Evolutionary conservation across 495 filamentous ascomycete genomes (phyloP), one percentile per base, ranked within the genome.

Genomic region (Saxispiralis lemnorum): DNA sequence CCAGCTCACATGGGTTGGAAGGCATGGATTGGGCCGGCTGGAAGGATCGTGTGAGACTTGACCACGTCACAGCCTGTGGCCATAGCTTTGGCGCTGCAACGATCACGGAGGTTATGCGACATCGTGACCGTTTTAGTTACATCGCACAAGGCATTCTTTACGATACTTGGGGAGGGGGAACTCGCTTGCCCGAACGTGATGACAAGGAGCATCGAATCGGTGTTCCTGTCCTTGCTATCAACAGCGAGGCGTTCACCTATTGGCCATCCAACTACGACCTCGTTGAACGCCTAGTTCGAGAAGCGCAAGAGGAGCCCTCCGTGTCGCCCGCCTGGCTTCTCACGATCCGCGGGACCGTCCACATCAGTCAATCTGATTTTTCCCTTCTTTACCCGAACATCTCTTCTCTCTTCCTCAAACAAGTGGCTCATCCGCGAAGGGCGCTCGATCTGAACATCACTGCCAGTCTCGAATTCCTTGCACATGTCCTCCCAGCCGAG

Each of bases 211-310:
- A 67, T 43, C 54, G 60, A 13, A 63, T 76, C 30, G 54, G 56
- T 41, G 59, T 61, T 20, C 73, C 71, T 14, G 52, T 78, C 11
- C 56, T 75, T 12, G 68, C 64, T 14, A 66, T 78, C 56, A 76
- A 74, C 46, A 69, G 65, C 12, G 71, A 78, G 56, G 74, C 70
- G 4, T 76, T 75, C 54, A 71, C 71, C 60, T 68, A 75, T 55
- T 75, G 73, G 73, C 62, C 63, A 21, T 62, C 65, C 13, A 77
- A 75, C 49, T 71, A 71, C 46, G 54, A 66, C 28, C 60, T 65
- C 31, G 59, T 76, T 17, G 56, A 64, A 48, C 49, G 56, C 11
- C 53, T 76, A 9, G 69, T 66, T 51, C 53, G 62, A 15, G 70
- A 76, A 56, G 67, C 69, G 2, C 38, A 39, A 35, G 34, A 38